Percentiles rank a stretch among this genome's conserved stretches.
Evolutionary conservation across 2,329 filamentous ascomycete species (phyloP).

Genomic region (Colletotrichum sojae): DNA sequence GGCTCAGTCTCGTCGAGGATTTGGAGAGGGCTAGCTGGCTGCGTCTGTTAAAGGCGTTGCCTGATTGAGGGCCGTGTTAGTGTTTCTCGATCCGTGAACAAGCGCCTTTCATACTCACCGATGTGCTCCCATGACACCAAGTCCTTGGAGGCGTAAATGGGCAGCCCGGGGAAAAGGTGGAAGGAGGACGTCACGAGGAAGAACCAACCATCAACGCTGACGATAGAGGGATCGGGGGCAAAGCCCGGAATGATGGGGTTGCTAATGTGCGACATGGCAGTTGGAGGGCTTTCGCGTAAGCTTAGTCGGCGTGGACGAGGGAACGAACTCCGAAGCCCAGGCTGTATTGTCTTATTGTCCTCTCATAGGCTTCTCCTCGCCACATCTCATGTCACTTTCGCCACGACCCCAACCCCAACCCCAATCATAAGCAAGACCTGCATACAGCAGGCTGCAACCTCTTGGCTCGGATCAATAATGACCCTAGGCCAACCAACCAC

Average conservation of each 20-base stretch:
- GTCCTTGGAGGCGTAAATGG: conserved; percentile 54
- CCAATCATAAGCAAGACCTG: background rate
- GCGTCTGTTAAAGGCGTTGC: conserved; percentile 16
- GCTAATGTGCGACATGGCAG: background rate
- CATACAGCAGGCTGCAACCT: background rate
- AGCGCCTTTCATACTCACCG: conserved; percentile 10
- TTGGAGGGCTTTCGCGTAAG: background rate
- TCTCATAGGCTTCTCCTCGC: background rate
- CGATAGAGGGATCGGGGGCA: conserved; percentile 49
- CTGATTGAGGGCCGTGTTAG: background rate
- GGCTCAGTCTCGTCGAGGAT: conserved; percentile 7
- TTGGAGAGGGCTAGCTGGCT: background rate
- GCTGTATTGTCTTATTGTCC: too few species aligned
- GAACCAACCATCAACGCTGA: conserved; percentile 47
- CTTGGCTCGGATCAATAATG: background rate
- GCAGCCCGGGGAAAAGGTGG: conserved; percentile 71
- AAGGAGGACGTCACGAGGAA: conserved; percentile 69
- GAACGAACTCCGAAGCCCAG: too few species aligned
- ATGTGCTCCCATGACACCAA: conserved; percentile 50
- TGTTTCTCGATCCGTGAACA: too few species aligned
- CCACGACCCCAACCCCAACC: background rate
- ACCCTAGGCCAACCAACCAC: background rate
- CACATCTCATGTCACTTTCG: background rate
- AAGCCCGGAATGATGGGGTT: conserved; percentile 51
- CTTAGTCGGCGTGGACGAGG: too few species aligned